These are phyloP conservation scores for Coemansia nantahalensis DNA, from an alignment of 192 early-diverging fungal genomes.

Conservation along the genomic window DNA sequence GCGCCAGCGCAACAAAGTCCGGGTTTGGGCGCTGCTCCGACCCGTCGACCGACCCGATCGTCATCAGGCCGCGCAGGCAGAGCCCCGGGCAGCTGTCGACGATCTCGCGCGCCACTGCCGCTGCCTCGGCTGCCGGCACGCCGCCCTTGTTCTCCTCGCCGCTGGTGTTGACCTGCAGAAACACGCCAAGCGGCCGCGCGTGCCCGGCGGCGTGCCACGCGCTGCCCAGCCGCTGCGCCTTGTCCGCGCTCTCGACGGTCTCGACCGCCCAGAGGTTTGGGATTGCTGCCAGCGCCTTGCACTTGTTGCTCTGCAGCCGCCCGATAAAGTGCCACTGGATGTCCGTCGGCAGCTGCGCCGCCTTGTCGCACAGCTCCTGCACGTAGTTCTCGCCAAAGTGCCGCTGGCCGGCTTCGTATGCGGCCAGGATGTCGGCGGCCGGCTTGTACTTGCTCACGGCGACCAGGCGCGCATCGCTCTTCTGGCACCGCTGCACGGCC, in stretches of 20 bases:
- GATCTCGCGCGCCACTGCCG: constrained; percentile 64
- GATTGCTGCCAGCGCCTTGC: constrained; percentile 80
- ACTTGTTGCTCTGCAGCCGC: constrained; percentile 95
- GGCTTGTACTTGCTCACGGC: constrained; percentile 96
- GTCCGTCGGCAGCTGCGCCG: constrained; percentile 71
- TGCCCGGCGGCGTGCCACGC: constrained; percentile 59
- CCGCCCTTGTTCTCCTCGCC: constrained; percentile 87
- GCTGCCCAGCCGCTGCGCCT: constrained; percentile 80
- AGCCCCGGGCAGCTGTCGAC: constrained; percentile 64
- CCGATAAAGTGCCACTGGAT: constrained; percentile 99
- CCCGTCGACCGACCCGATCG: constrained; percentile 79
- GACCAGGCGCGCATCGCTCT: constrained; percentile 63
- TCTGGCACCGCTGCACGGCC: constrained; percentile 1
- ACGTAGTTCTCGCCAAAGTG: constrained; percentile 99
- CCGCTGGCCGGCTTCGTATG: constrained; percentile 80
- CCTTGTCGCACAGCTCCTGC: constrained; percentile 93
- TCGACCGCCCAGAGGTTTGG: constrained; percentile 92
- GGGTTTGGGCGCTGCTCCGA: constrained; percentile 49
- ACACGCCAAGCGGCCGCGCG: constrained; percentile 66
- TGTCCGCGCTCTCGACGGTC: constrained; percentile 83
- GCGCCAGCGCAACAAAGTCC: constrained; percentile 45
- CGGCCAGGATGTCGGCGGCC: constrained; percentile 68
- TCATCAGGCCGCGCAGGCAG: constrained; percentile 86
- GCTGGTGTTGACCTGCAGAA: constrained; percentile 95
- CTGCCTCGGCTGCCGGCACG: constrained; percentile 53